phyloP scores from a whole-genome alignment of 2,329 filamentous ascomycete species.

The Scopulariopsis brevicaulis region DNA sequence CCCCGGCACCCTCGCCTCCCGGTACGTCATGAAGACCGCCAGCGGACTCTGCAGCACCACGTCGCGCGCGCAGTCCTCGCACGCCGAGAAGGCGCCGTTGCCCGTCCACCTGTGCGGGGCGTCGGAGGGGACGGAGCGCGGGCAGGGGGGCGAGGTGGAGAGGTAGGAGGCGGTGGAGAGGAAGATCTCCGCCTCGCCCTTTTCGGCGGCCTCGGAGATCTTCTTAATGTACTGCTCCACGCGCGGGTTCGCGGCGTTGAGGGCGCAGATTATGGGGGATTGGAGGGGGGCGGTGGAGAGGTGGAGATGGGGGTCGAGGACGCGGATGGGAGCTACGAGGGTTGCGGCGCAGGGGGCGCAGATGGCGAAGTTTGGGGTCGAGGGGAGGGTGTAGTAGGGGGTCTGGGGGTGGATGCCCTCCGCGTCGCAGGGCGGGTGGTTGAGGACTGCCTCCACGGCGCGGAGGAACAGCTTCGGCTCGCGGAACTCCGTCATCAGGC shows the following conservation, averaged over 20 bases:
- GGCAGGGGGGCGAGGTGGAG: conserved; percentile 1
- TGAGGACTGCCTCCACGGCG: conserved; percentile 1
- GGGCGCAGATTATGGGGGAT: conserved; percentile 1
- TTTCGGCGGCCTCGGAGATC: conserved; percentile 4
- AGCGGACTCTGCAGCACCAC: conserved; percentile 1
- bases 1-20: not conserved
- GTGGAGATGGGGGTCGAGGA: not conserved
- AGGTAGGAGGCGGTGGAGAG: conserved; percentile 4
- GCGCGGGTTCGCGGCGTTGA: conserved; percentile 3
- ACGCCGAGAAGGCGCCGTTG: conserved; percentile 3
- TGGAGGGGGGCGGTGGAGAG: not conserved
- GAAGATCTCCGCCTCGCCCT: conserved; percentile 1
- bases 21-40: conserved; percentile 4
- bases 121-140: not conserved
- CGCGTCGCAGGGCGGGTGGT: not conserved
- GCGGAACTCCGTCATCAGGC: conserved; percentile 3
- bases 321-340: conserved; percentile 1
- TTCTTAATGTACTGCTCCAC: conserved; percentile 5
- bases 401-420: not conserved
- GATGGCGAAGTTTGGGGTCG: conserved; percentile 1
- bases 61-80: conserved; percentile 4
- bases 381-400: conserved; percentile 1
- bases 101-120: not conserved
- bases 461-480: conserved; percentile 1
- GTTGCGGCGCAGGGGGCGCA: conserved; percentile 1